Evolutionary conservation across 2,329 filamentous ascomycete species (phyloP), one percentile per base, ranked within the genome.

Genomic region (Moelleriella libera): DNA sequence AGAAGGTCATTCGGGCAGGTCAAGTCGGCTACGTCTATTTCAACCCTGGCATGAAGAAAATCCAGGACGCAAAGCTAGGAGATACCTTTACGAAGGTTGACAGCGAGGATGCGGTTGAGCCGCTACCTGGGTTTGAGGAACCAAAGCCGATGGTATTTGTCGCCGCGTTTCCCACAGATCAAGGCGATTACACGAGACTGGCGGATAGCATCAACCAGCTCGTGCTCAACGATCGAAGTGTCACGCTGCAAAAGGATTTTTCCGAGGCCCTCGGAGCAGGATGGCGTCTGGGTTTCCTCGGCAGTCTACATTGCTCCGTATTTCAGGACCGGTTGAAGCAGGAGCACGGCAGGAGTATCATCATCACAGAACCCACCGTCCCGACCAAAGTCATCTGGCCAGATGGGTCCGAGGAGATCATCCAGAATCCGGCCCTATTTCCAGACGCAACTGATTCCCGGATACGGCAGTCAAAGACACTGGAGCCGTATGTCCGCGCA

Each of bases 111-210:
- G 59, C 74, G 1, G 88, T 98, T 2, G 75, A 89, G 62, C 81
- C 86, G 10, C 82, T 89, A 47, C 88, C 88, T 0, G 92, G 90
- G 2, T 98, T 98, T 51, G 90, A 95, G 60, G 92, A 98, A 63
- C 90, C 92, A 1, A 94, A 98, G 63, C 85, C 89, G 5, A 98
- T 98, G 92, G 92, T 98, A 5, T 98, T 98, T 56, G 92, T 98
- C 4, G 89, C 90, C 1, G 92, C 92, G 0, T 98, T 95, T 57
- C 92, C 92, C 0, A 88, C 89, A 0, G 89, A 98, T 58, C 88
- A 94, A 55, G 73, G 82, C 56, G 87, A 95, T 62, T 90, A 94
- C 60, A 76, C 78, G 42, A 85, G 88, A 58, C 70, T 98, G 4
- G 87, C 94, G 53, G 90, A 97, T 63, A 95, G 88, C 63, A 96